phyloP scores from a whole-genome alignment of 495 filamentous ascomycete genomes.

The Hypomontagnella submonticulosa region DNA sequence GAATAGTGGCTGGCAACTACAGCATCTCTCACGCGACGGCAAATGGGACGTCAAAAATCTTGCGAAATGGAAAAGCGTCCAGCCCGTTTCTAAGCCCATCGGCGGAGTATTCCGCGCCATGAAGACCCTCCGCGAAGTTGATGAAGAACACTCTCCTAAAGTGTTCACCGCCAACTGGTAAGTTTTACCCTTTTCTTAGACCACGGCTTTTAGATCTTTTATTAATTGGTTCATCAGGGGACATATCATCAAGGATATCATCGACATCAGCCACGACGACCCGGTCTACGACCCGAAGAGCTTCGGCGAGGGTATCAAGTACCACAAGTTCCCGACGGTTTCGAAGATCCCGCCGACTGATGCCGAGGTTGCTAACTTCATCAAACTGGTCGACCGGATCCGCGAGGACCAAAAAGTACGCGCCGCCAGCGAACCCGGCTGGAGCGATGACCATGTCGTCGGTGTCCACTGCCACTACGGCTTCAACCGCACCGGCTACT shows the following conservation, averaged over 20 bases:
- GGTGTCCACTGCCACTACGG: slow-evolving; percentile 97
- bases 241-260: slow-evolving; percentile 72
- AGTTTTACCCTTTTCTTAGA: not conserved
- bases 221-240: slow-evolving; percentile 48
- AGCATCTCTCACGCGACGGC: slow-evolving; percentile 83
- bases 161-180: slow-evolving; percentile 75
- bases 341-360: slow-evolving; percentile 88
- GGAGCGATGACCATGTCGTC: slow-evolving; percentile 61
- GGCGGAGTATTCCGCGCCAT: slow-evolving; percentile 81
- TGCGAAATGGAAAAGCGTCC: slow-evolving; percentile 84
- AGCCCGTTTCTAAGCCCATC: slow-evolving; percentile 81
- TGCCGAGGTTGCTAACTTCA: slow-evolving; percentile 80
- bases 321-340: slow-evolving; percentile 90
- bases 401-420: slow-evolving; percentile 60
- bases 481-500: slow-evolving; percentile 90
- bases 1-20: slow-evolving; percentile 82
- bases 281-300: slow-evolving; percentile 86
- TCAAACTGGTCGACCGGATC: slow-evolving; percentile 79
- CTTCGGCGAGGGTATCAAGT: slow-evolving; percentile 79
- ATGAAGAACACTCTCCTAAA: slow-evolving; percentile 82
- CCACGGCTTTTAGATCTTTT: not conserved
- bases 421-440: slow-evolving; percentile 55
- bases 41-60: slow-evolving; percentile 99
- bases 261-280: slow-evolving; percentile 89
- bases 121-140: slow-evolving; percentile 88